Percentiles rank a stretch among this genome's conserved stretches.
Conservation (phyloP, 805 yeast species). For the Candida koratica region DNA sequence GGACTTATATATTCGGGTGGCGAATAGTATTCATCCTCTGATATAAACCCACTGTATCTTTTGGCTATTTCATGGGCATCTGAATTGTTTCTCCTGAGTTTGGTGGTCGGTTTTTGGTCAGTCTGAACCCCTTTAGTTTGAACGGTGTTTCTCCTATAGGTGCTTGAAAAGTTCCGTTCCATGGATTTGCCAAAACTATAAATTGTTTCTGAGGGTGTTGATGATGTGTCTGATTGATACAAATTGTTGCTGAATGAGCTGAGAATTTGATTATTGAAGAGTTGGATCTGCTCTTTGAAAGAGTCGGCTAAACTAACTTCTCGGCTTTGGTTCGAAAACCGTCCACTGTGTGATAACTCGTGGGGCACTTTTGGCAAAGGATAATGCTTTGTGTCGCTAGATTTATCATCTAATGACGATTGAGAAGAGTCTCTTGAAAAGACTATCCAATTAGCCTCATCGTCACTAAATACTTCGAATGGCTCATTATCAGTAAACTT, state of each 20-base stretch:
- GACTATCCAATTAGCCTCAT: slow-evolving; percentile 24
- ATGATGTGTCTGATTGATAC: slow-evolving; percentile 23
- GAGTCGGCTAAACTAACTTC: slow-evolving; percentile 16
- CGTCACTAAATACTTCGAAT: slow-evolving; percentile 10
- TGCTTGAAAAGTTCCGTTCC: slow-evolving; percentile 14
- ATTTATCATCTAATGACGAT: slow-evolving; percentile 5
- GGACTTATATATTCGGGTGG: slow-evolving; percentile 25
- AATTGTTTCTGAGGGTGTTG: slow-evolving; percentile 25
- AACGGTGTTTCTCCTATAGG: neutral
- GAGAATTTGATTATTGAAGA: slow-evolving; percentile 13
- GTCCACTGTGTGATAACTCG: slow-evolving; percentile 8
- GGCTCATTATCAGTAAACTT: slow-evolving; percentile 1
- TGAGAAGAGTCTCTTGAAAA: slow-evolving; percentile 21
- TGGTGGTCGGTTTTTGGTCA: neutral
- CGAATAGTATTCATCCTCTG: slow-evolving; percentile 34
- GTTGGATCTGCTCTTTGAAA: slow-evolving; percentile 11
- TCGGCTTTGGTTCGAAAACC: slow-evolving; percentile 11
- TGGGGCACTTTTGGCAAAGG: slow-evolving; percentile 7
- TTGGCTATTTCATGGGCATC: slow-evolving; percentile 10
- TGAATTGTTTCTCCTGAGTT: slow-evolving; percentile 1
- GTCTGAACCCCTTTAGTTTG: neutral
- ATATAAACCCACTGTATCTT: slow-evolving; percentile 15
- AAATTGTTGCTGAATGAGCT: slow-evolving; percentile 3
- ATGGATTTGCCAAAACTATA: slow-evolving; percentile 28
- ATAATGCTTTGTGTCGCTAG: slow-evolving; percentile 1